Evolutionary conservation across 2,329 filamentous ascomycete species (phyloP).

Genomic region (Talaromyces sp.): DNA sequence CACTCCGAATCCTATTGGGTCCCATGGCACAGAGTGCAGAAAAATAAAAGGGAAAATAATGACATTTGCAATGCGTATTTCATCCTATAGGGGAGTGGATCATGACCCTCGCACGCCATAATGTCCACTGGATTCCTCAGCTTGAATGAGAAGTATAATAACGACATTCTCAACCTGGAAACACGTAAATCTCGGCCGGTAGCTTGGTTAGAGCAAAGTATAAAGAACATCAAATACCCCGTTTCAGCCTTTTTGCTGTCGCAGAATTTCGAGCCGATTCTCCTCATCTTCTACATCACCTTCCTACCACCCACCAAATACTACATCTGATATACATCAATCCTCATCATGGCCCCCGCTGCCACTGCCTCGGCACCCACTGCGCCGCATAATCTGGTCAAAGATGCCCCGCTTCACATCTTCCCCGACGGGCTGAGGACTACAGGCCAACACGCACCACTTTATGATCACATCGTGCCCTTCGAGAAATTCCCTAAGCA

Average conservation of each 20-base stretch:
- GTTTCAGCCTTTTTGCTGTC: not conserved
- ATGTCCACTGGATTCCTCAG: conserved; percentile 30
- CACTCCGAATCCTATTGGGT: not conserved
- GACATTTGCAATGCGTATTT: not conserved
- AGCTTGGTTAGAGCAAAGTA: conserved; percentile 1
- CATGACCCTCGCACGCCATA: conserved; percentile 33
- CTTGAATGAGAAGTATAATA: conserved; percentile 1
- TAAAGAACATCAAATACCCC: conserved; percentile 16
- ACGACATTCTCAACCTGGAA: conserved; percentile 6
- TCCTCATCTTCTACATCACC: not conserved
- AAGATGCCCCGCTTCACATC: conserved; percentile 47
- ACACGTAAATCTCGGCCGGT: conserved; percentile 10
- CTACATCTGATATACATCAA: no score
- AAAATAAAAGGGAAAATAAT: not conserved
- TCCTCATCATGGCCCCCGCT: conserved; percentile 42
- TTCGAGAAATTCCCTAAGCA: conserved; percentile 72
- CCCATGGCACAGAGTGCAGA: not conserved
- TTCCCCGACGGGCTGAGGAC: conserved; percentile 70
- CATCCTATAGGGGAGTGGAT: conserved; percentile 19
- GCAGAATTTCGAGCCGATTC: not conserved
- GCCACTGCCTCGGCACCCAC: conserved; percentile 40
- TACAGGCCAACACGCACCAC: conserved; percentile 71
- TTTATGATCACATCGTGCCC: conserved; percentile 65
- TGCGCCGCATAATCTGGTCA: conserved; percentile 41
- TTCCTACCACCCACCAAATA: no score